Base-by-base conservation (phyloP, 2,329 filamentous ascomycete genomes). In the Colletotrichum musae region DNA sequence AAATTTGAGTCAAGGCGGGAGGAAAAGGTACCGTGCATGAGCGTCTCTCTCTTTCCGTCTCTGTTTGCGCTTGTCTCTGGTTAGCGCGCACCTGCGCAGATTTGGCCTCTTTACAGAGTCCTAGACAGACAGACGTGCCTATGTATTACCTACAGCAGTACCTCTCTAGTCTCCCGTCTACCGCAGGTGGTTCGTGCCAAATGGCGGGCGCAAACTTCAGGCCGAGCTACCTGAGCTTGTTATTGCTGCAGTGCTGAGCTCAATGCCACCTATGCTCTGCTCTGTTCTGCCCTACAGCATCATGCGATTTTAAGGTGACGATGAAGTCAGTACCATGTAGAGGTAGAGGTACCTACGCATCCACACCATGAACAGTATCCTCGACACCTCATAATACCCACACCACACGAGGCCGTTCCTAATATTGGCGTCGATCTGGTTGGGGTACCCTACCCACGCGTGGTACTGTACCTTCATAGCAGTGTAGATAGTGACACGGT, bases 11-110 rank as follows among this genome's bases (percentile, higher is more conserved):
- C 32, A 50, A 54, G 45, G 32, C 32, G 32, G 32, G 32, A 36
- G 18, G 51, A 52, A 65, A 60, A 68, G 60, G 67, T 70, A 70
- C 67, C 63, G 57, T 70, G 67, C 67, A 70, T 70, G 51, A 70
- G 24, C 18, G 41, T 56, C 60, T 58, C 36, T 18, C 21, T 36
- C 41, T 18, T 18, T 21, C 16, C 24, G 57, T 59, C 45, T 59
- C 45, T 39, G 52, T 21, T 16, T 26, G 32, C 28, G 28, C 7
- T 7, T 36, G 32, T 36, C 32, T 36, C 9, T 36, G 32, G 1
- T 36, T 36, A 36, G 32, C 32, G 28, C 28, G 18, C 28, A 32
- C 28, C 10, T 32, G 7, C 28, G 32, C 32, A 7, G 5, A 10
- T 36, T 36, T 36, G 32, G 32, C 32, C 32, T 36, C 32, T 36